Evolutionary conservation across 2,329 filamentous ascomycete species (phyloP).

Genomic region (Diaporthe vexans): DNA sequence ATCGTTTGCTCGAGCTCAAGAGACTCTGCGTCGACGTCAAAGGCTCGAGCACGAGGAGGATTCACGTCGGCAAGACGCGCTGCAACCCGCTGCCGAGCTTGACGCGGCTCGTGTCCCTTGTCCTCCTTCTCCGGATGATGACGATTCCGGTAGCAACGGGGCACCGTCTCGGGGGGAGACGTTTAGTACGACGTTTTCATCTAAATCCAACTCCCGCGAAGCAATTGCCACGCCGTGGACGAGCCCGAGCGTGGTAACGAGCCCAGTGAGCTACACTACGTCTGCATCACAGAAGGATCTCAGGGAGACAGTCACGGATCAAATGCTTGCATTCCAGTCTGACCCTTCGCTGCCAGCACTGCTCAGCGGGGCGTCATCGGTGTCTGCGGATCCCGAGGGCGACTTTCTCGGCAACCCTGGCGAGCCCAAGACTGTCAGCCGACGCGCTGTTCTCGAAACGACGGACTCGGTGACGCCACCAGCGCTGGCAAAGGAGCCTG

Average conservation of each 20-base stretch:
- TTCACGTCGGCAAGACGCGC: conserved; percentile 47
- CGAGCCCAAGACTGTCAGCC: conserved; percentile 62
- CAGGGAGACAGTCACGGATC: conserved; percentile 61
- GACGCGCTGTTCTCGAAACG: conserved; percentile 62
- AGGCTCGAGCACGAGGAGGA: conserved; percentile 53
- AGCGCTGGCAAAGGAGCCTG: conserved; percentile 62
- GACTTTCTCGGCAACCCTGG: conserved; percentile 69
- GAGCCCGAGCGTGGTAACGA: conserved; percentile 67
- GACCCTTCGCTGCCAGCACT: conserved; percentile 75
- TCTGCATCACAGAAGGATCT: conserved; percentile 55
- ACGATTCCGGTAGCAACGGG: conserved; percentile 51
- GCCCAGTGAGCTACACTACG: conserved; percentile 60
- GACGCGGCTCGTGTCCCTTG: conserved; percentile 54
- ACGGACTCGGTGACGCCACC: conserved; percentile 69
- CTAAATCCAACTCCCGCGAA: conserved; percentile 66
- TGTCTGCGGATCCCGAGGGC: conserved; percentile 73
- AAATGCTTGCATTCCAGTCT: conserved; percentile 69
- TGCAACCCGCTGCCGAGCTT: conserved; percentile 43
- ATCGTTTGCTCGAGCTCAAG: conserved; percentile 55
- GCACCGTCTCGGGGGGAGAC: conserved; percentile 57
- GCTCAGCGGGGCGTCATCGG: conserved; percentile 74
- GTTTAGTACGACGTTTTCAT: conserved; percentile 62
- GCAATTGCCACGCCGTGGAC: conserved; percentile 65
- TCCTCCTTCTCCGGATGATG: conserved; percentile 62
- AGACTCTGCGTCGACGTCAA: conserved; percentile 51